These are phyloP conservation scores for Trichosanthes cucumerina DNA, from an alignment of 306 rosid species.

Conservation along the genomic window DNA sequence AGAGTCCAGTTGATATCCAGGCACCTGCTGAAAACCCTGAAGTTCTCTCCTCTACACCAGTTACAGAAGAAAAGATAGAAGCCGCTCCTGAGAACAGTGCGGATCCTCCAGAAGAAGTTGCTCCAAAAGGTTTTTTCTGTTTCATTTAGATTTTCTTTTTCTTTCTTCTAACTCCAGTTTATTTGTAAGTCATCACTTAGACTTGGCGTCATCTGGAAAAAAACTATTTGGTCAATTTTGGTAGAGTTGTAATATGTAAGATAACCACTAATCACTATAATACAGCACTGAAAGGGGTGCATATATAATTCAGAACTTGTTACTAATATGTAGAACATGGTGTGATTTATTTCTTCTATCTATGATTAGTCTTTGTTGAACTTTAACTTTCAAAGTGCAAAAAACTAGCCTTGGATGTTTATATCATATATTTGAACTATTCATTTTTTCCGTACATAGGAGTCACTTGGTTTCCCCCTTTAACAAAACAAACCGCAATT, in stretches of 20 bases:
- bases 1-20: slow-evolving; percentile 9
- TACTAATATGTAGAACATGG: not conserved
- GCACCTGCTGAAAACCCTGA: slow-evolving; percentile 19
- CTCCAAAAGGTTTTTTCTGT: slow-evolving; percentile 31
- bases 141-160: slow-evolving; percentile 7
- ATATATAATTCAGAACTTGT: not conserved
- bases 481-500: not conserved
- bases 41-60: slow-evolving; percentile 23
- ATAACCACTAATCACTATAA: not conserved
- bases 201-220: not conserved
- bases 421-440: too few species aligned
- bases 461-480: not conserved
- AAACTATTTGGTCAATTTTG: not conserved
- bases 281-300: not conserved
- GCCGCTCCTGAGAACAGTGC: slow-evolving; percentile 22
- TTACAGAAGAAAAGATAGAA: slow-evolving; percentile 24
- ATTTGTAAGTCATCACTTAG: not conserved
- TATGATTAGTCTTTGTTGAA: not conserved
- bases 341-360: not conserved
- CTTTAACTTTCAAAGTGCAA: not conserved
- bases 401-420: not conserved
- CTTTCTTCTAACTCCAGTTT: not conserved
- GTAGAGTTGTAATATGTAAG: not conserved
- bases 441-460: not conserved
- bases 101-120: slow-evolving; percentile 21